Evolutionary conservation across 306 rosid genomes (phyloP).

Genomic region (Ormosia semicastrata): DNA sequence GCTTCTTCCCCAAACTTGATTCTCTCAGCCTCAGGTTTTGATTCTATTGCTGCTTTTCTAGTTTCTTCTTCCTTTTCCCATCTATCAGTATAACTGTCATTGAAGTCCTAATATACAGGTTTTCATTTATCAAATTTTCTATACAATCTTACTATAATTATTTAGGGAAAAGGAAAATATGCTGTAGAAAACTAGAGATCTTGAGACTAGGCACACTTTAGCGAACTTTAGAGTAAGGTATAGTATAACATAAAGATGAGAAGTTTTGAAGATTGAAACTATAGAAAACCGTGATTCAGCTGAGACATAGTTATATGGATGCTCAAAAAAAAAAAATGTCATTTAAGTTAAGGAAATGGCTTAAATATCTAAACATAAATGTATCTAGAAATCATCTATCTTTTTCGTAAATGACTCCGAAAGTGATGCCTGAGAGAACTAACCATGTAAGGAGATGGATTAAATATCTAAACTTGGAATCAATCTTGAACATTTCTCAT

Average conservation of each 20-base stretch:
- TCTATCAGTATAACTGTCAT: not conserved
- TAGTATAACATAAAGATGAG: not conserved
- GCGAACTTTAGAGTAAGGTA: not conserved
- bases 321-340: not conserved
- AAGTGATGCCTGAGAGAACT: not conserved
- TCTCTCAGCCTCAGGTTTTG: not conserved
- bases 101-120: not conserved
- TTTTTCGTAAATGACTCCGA: not conserved
- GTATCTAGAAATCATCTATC: not conserved
- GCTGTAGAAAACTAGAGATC: not conserved
- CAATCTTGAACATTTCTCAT: slow-evolving; percentile 19
- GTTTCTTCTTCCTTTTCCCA: not conserved
- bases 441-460: slow-evolving; percentile 23
- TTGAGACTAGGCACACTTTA: not conserved
- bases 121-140: not conserved
- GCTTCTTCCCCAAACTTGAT: not conserved
- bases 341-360: not conserved
- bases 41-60: not conserved
- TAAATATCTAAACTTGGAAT: not conserved
- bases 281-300: not conserved
- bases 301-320: not conserved
- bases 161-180: not conserved
- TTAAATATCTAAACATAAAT: not conserved
- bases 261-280: not conserved
- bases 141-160: not conserved